Percentiles rank a stretch among this genome's conserved stretches.
phyloP scores from a whole-genome alignment of 2,329 filamentous ascomycete species.

The Trichoderma koningii region DNA sequence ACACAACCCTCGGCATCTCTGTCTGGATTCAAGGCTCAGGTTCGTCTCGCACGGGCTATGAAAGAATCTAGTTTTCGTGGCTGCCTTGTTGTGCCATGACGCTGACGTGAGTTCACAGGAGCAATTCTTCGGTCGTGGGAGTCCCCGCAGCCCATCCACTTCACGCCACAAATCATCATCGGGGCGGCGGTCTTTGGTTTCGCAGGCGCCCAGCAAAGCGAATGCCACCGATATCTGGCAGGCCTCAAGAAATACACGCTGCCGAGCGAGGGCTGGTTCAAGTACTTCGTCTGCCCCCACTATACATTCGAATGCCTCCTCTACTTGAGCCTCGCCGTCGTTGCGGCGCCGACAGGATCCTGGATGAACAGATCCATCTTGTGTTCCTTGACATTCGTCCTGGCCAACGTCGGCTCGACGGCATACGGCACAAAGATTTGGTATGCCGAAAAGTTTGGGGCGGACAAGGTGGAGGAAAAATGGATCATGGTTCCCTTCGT shows the following conservation, averaged over 20 bases:
- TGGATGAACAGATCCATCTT: constrained; percentile 73
- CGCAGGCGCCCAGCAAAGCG: constrained; percentile 73
- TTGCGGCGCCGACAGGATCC: constrained; percentile 68
- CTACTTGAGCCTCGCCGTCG: constrained; percentile 75
- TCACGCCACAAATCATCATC: constrained; percentile 40
- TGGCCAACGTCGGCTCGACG: constrained; percentile 77
- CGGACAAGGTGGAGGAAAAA: constrained; percentile 59
- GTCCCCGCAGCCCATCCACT: constrained; percentile 27
- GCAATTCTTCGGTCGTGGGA: constrained; percentile 42
- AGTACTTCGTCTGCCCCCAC: constrained; percentile 76
- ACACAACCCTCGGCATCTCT: constrained; percentile 69
- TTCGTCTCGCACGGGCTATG: constrained; percentile 45
- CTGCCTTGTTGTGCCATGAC: neutral
- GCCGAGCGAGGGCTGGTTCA: constrained; percentile 72
- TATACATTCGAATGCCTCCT: constrained; percentile 87
- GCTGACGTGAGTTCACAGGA: constrained; percentile 31
- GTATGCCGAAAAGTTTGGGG: constrained; percentile 76
- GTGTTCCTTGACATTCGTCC: constrained; percentile 71
- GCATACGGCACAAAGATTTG: constrained; percentile 76
- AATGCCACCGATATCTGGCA: constrained; percentile 70
- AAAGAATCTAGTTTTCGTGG: neutral
- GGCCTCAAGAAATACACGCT: constrained; percentile 80
- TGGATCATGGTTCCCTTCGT: constrained; percentile 78
- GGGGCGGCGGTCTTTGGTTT: constrained; percentile 66
- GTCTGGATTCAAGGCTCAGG: constrained; percentile 83